Evolutionary conservation across 73 alveolate genomes (phyloP).

Genomic region (Paramecium primaurelia): DNA sequence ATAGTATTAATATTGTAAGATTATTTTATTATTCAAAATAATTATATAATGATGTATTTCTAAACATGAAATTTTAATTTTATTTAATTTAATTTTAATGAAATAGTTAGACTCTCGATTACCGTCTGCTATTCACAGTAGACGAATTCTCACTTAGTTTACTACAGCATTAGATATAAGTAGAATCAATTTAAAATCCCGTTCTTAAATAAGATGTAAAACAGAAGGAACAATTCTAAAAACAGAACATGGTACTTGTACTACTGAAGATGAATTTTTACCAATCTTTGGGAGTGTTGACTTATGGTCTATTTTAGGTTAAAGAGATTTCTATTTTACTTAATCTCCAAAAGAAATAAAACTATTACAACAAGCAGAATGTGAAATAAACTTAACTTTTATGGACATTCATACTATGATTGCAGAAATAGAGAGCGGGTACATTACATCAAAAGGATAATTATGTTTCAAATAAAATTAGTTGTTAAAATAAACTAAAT

Average conservation of each 20-base stretch:
- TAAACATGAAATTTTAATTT: background rate
- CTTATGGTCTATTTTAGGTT: background rate
- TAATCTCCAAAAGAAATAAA: background rate
- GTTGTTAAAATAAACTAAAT: background rate
- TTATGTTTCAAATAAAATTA: background rate
- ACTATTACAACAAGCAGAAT: background rate
- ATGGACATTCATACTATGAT: background rate
- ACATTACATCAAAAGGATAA: background rate
- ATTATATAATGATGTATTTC: background rate
- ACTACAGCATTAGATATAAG: background rate
- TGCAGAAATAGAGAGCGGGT: background rate
- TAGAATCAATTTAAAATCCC: background rate
- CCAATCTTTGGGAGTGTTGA: background rate
- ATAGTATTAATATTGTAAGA: background rate
- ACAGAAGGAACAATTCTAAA: background rate
- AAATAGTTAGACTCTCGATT: background rate
- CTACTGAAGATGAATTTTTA: constrained; percentile 30
- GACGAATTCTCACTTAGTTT: background rate
- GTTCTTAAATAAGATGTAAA: background rate
- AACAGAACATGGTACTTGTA: constrained; percentile 44
- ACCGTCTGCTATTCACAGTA: background rate
- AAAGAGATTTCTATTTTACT: background rate
- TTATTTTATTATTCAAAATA: background rate
- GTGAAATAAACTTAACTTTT: background rate
- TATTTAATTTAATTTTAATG: background rate